A percentile compares a stretch with the other conserved stretches of the same genome.
These are phyloP conservation scores for Murraya paniculata DNA, from an alignment of 345 rosid genomes.

Conservation along the genomic window DNA sequence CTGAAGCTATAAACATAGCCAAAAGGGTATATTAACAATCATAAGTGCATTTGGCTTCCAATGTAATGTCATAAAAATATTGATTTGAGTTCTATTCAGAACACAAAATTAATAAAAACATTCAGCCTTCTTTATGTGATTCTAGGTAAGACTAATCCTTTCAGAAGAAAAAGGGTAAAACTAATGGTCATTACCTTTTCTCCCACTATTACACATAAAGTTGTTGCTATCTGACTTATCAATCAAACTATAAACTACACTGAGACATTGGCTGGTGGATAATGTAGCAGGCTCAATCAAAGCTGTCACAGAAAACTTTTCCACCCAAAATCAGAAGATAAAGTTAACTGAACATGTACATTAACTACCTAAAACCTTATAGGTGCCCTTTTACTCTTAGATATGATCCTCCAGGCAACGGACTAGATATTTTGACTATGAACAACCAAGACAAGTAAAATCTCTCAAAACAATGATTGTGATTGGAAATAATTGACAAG, in stretches of 20 bases:
- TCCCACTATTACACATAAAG: not conserved
- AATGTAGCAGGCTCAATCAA: not conserved
- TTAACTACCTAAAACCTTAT: not conserved
- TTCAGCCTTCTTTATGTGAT: not conserved
- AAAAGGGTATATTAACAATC: not conserved
- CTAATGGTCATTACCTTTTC: too few relatives aligned
- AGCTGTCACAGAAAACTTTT: not conserved
- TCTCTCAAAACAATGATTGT: not conserved
- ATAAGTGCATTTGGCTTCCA: not conserved
- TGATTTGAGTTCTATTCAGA: not conserved
- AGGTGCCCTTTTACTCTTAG: not conserved
- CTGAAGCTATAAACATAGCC: not conserved
- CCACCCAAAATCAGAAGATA: not conserved
- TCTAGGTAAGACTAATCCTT: not conserved
- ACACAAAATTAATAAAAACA: not conserved
- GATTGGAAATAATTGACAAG: not conserved
- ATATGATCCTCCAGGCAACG: not conserved
- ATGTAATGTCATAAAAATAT: not conserved
- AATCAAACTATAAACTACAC: not conserved
- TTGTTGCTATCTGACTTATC: not conserved
- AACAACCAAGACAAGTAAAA: not conserved
- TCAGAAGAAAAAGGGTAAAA: too few relatives aligned
- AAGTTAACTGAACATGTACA: not conserved
- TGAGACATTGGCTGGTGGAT: not conserved
- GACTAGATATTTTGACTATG: not conserved